Conservation (phyloP, 2,329 filamentous ascomycete genomes). For the Bimuria novae-zelandiae region DNA sequence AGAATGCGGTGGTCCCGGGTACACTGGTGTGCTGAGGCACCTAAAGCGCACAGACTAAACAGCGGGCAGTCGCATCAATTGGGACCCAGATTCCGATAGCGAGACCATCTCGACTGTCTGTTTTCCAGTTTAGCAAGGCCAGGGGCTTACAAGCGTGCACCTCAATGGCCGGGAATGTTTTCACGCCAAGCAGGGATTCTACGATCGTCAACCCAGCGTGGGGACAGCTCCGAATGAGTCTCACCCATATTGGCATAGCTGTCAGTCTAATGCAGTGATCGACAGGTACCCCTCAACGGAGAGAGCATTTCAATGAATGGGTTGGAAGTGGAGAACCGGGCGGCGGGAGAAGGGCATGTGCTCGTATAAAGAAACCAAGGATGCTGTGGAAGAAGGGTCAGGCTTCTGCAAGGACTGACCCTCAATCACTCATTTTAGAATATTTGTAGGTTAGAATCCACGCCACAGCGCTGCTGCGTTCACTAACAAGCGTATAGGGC, state of each 20-base stretch:
- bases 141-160: no score
- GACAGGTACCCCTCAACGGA: neutral
- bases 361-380: constrained; percentile 1
- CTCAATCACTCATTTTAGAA: constrained; percentile 8
- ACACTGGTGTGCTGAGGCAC: constrained; percentile 2
- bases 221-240: neutral
- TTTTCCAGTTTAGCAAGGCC: no score
- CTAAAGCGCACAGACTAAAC: neutral
- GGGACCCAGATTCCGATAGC: no score
- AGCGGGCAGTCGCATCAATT: no score
- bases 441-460: constrained; percentile 1
- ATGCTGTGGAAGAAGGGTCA: neutral
- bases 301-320: neutral
- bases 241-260: neutral
- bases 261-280: constrained; percentile 2
- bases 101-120: no score
- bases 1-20: constrained; percentile 1
- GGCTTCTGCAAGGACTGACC: constrained; percentile 1
- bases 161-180: neutral
- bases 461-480: neutral
- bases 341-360: neutral
- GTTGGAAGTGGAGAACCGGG: constrained; percentile 1
- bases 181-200: neutral
- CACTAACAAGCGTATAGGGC: constrained; percentile 16
- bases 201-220: constrained; percentile 4